Evolutionary conservation across 2,329 filamentous ascomycete genomes (phyloP).

Genomic region (Neofusicoccum sp.): DNA sequence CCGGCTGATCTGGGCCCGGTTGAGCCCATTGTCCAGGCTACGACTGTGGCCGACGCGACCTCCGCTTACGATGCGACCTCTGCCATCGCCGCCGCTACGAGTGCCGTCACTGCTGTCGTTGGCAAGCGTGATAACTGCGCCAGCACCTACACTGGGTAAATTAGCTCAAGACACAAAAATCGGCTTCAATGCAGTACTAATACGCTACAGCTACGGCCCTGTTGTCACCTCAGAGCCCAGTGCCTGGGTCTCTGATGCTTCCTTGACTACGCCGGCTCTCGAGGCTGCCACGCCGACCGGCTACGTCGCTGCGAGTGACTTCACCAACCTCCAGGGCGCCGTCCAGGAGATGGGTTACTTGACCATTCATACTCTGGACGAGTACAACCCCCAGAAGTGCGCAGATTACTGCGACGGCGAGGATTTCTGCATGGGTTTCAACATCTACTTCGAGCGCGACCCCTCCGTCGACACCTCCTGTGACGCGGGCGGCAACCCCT

Average conservation of each 20-base stretch:
- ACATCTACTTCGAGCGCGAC: conserved; percentile 26
- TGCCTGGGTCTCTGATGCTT: background rate
- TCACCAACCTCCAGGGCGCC: conserved; percentile 15
- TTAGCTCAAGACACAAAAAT: background rate
- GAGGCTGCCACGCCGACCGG: conserved; percentile 12
- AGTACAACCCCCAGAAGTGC: conserved; percentile 21
- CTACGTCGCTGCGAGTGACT: conserved; percentile 16
- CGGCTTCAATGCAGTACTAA: background rate
- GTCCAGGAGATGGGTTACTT: conserved; percentile 21
- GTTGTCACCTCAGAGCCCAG: background rate
- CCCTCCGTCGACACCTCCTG: conserved; percentile 16
- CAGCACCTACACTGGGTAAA: conserved; percentile 3
- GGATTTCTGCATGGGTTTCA: conserved; percentile 23
- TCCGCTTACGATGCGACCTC: conserved; percentile 4
- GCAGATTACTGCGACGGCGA: conserved; percentile 19
- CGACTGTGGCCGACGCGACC: background rate
- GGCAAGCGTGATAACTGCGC: conserved; percentile 6
- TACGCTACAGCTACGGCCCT: background rate
- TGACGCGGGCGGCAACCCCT: background rate
- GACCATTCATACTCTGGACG: conserved; percentile 12
- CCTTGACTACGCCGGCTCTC: background rate
- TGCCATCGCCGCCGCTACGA: conserved; percentile 8
- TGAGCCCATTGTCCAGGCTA: conserved; percentile 5
- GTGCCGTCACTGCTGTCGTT: conserved; percentile 1
- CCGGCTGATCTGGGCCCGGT: conserved; percentile 5